Evolutionary conservation across 805 yeast species (phyloP).

Genomic region (Candida incommunis): DNA sequence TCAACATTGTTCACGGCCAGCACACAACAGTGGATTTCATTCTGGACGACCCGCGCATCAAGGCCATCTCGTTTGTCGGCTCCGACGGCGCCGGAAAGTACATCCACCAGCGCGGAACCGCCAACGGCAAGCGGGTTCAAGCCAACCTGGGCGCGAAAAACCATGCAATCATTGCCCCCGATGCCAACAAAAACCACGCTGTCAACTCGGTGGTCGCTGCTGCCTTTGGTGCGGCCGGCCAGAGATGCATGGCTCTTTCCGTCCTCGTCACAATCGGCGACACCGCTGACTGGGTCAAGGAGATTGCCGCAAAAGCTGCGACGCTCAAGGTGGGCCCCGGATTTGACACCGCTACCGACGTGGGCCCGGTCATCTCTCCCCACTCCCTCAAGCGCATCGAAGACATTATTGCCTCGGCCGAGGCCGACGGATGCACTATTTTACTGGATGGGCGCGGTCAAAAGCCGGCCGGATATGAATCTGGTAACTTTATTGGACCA

Average conservation of each 20-base stretch:
- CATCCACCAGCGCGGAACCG: constrained; percentile 50
- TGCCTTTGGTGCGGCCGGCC: constrained; percentile 77
- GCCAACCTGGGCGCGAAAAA: constrained; percentile 71
- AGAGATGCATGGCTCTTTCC: constrained; percentile 69
- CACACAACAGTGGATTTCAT: constrained; percentile 59
- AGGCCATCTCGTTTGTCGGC: constrained; percentile 68
- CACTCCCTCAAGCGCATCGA: constrained; percentile 39
- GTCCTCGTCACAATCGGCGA: constrained; percentile 61
- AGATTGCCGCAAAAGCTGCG: constrained; percentile 43
- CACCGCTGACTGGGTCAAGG: constrained; percentile 47
- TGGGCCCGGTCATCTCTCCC: constrained; percentile 64
- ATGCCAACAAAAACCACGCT: constrained; percentile 50
- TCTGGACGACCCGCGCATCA: constrained; percentile 57
- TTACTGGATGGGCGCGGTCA: constrained; percentile 49
- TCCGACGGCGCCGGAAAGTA: constrained; percentile 68
- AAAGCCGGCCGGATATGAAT: constrained; percentile 33
- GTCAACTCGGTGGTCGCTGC: constrained; percentile 58
- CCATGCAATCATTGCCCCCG: constrained; percentile 61
- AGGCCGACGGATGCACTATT: constrained; percentile 46
- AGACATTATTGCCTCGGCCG: constrained; percentile 43
- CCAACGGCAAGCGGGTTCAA: constrained; percentile 62
- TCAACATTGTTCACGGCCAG: constrained; percentile 61
- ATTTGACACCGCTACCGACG: constrained; percentile 43
- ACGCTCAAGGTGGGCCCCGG: constrained; percentile 50
- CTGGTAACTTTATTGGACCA: constrained; percentile 62